phyloP scores from a whole-genome alignment of 2,329 filamentous ascomycete genomes.

The Penicillium sp. region DNA sequence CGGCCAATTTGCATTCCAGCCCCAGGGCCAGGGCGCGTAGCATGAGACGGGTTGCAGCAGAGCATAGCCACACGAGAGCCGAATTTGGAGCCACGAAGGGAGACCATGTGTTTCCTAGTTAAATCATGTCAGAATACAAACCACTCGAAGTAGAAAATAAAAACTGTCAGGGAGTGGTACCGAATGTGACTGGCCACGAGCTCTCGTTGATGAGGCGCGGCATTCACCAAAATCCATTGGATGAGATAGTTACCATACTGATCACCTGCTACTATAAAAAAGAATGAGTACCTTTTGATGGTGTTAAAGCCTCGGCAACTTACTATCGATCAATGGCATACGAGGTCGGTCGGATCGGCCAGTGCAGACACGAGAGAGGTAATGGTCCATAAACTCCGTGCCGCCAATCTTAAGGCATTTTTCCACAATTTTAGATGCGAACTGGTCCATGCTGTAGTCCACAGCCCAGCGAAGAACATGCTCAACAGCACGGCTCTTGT shows the following conservation, averaged over 20 bases:
- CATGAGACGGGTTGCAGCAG: conserved; percentile 88
- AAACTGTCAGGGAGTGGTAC: conserved; percentile 27
- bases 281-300: conserved; percentile 6
- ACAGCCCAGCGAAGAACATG: conserved; percentile 91
- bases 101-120: conserved; percentile 91
- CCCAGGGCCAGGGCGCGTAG: conserved; percentile 84
- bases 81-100: conserved; percentile 95
- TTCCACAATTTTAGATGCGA: conserved; percentile 97
- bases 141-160: background rate
- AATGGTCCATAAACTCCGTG: conserved; percentile 83
- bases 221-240: conserved; percentile 92
- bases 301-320: conserved; percentile 28
- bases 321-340: conserved; percentile 92
- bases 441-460: conserved; percentile 98
- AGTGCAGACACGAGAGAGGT: conserved; percentile 91
- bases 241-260: conserved; percentile 99
- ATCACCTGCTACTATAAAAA: conserved; percentile 73
- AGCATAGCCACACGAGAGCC: conserved; percentile 98
- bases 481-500: conserved; percentile 90
- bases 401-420: conserved; percentile 98
- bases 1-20: conserved; percentile 65
- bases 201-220: conserved; percentile 83
- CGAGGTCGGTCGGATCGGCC: conserved; percentile 85
- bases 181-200: conserved; percentile 90
- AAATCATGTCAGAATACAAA: conserved; percentile 5